Conservation (phyloP, 148 eudicot genomes). For the Rhododendron vialii region DNA sequence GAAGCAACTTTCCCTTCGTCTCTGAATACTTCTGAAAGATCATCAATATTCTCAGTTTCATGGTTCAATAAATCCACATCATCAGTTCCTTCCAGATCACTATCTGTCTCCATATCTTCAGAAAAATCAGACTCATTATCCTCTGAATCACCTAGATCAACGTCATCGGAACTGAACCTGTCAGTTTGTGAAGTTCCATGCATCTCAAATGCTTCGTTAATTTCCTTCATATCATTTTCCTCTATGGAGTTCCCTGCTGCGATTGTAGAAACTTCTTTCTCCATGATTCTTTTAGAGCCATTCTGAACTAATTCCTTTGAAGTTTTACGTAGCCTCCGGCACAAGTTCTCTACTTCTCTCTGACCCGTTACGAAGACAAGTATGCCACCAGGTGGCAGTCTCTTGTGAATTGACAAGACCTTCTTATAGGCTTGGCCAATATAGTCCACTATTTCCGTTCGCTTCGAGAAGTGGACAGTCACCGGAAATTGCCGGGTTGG, state of each 20-base stretch:
- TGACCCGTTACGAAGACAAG: constrained; percentile 93
- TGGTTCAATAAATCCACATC: constrained; percentile 27
- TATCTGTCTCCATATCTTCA: constrained; percentile 43
- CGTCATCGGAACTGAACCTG: constrained; percentile 54
- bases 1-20: constrained; percentile 39
- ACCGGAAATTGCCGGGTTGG: constrained; percentile 71
- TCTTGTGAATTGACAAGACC: constrained; percentile 86
- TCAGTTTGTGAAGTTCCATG: constrained; percentile 34
- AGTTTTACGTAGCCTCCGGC: constrained; percentile 66
- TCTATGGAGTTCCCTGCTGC: constrained; percentile 28
- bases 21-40: constrained; percentile 24
- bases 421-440: constrained; percentile 85
- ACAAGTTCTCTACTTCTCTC: constrained; percentile 81
- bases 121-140: constrained; percentile 46
- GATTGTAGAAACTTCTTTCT: constrained; percentile 19
- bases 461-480: constrained; percentile 61
- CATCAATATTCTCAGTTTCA: constrained; percentile 22
- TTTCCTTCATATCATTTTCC: constrained; percentile 55
- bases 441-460: constrained; percentile 72
- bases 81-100: constrained; percentile 50
- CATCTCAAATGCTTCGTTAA: constrained; percentile 72
- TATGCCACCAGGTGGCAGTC: constrained; percentile 85
- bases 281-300: constrained; percentile 16
- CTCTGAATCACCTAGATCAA: constrained; percentile 42
- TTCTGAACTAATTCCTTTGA: constrained; percentile 44